Conservation (phyloP, 148 eudicot species). For the Euryodendron excelsum region DNA sequence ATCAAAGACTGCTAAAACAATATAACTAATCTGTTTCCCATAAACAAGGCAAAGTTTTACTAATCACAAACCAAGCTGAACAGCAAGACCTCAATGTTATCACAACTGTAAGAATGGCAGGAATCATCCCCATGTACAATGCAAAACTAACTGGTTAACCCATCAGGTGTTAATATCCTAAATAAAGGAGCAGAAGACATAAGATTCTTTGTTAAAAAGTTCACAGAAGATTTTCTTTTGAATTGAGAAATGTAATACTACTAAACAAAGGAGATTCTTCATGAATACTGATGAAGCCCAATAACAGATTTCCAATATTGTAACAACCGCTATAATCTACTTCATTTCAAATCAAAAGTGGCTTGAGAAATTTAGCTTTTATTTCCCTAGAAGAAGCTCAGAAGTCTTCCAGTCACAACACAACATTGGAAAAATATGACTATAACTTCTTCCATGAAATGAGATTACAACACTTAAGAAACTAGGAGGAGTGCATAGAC, state of each 20-base stretch:
- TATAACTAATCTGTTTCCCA: background rate
- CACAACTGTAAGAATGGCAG: too few relatives aligned
- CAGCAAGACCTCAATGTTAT: background rate
- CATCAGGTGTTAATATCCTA: background rate
- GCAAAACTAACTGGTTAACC: background rate
- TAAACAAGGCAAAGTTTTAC: too few relatives aligned
- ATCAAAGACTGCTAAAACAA: background rate
- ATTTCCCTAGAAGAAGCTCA: slow-evolving; percentile 1
- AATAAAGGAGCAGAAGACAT: background rate
- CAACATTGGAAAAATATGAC: background rate
- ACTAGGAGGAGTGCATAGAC: background rate
- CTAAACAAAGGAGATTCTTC: background rate
- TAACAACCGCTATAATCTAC: background rate
- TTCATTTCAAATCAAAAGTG: background rate
- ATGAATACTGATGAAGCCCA: background rate
- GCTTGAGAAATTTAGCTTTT: background rate
- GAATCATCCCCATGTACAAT: background rate
- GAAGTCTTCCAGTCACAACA: background rate
- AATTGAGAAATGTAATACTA: background rate
- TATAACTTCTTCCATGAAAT: background rate
- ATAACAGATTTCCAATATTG: background rate
- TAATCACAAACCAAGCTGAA: too few relatives aligned
- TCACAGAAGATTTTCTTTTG: background rate
- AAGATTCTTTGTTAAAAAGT: background rate
- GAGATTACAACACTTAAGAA: background rate